These are phyloP conservation scores for Backusella liffmaniae DNA, from an alignment of 192 early-diverging fungal genomes.

Conservation along the genomic window DNA sequence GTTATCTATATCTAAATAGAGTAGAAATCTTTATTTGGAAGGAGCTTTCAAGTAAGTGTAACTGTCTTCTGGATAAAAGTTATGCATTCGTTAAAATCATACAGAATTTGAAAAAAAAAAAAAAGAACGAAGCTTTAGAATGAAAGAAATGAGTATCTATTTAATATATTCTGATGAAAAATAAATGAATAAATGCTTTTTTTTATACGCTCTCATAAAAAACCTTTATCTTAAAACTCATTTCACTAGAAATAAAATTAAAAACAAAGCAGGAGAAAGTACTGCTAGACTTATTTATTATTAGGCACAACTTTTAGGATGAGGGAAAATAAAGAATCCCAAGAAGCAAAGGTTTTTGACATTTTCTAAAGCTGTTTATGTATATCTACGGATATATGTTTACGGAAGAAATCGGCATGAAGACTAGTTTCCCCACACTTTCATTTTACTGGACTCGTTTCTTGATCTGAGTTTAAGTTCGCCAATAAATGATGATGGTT, in stretches of 20 bases:
- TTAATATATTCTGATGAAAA: not conserved
- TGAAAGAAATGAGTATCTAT: not conserved
- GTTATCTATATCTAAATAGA: not conserved
- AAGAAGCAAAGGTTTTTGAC: not conserved
- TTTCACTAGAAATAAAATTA: not conserved
- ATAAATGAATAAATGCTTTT: not conserved
- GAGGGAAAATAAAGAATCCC: not conserved
- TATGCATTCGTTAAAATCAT: not conserved
- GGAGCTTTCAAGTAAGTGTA: not conserved
- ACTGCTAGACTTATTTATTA: not conserved
- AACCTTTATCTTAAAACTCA: not conserved
- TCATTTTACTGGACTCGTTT: not conserved
- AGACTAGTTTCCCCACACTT: not conserved
- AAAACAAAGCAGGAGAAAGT: not conserved
- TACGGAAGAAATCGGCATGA: not conserved
- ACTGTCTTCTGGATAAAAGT: not conserved
- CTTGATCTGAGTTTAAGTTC: not conserved
- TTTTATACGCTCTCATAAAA: not conserved
- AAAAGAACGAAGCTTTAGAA: not conserved
- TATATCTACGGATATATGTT: not conserved
- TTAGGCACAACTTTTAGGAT: not conserved
- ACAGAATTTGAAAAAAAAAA: not conserved
- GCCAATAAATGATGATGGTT: not conserved
- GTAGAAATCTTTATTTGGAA: not conserved
- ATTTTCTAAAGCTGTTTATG: not conserved